phyloP scores from a whole-genome alignment of 1,284 basidiomycete species.

The Trametes hirsuta region DNA sequence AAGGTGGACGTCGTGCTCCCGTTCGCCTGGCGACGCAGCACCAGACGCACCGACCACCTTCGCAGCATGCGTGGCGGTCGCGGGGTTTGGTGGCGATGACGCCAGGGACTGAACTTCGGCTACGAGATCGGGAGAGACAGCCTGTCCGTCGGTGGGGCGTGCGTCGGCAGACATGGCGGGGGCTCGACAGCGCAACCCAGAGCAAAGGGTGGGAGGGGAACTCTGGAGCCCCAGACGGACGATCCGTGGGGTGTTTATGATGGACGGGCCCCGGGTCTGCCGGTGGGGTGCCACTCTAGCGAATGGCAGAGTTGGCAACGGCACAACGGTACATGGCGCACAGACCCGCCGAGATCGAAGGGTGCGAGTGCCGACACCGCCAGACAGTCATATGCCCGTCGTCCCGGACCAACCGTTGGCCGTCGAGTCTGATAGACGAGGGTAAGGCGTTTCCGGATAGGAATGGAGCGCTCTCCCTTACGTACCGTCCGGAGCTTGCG shows the following conservation, averaged over 20 bases:
- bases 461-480: not conserved
- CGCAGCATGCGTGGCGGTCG: not conserved
- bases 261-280: not conserved
- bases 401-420: not conserved
- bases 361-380: not conserved
- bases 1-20: constrained; percentile 3
- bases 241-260: not conserved
- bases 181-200: no score
- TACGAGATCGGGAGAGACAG: not conserved
- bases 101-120: not conserved
- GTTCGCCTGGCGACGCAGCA: not conserved
- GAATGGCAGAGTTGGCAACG: not conserved
- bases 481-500: not conserved
- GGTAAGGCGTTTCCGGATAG: not conserved
- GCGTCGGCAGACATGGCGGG: not conserved
- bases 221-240: no score
- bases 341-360: not conserved
- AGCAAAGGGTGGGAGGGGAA: no score
- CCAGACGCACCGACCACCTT: constrained; percentile 4
- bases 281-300: not conserved
- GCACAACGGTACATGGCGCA: not conserved
- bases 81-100: not conserved
- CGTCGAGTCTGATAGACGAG: constrained; percentile 2
- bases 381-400: not conserved
- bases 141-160: not conserved